Percentiles rank a stretch among this genome's conserved stretches.
Evolutionary conservation across 495 filamentous ascomycete genomes (phyloP).

Genomic region (Penicillium samsonianum): DNA sequence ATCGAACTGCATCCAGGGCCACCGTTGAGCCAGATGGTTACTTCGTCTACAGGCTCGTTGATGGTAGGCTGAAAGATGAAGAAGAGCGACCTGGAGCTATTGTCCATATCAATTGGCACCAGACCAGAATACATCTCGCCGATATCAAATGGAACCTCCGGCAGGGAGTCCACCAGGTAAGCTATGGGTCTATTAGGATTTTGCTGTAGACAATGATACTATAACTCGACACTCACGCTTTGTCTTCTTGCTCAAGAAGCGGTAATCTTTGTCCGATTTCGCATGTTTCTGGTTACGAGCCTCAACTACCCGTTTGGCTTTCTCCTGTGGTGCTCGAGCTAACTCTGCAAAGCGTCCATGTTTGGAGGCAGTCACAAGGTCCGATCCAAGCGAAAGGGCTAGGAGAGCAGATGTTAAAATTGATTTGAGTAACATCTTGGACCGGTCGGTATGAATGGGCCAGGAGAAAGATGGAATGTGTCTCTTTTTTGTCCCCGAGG

Average conservation of each 20-base stretch:
- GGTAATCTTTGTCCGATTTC: slow-evolving; percentile 30
- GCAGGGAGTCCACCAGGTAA: slow-evolving; percentile 67
- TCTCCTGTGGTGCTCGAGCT: slow-evolving; percentile 78
- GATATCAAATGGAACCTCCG: slow-evolving; percentile 24
- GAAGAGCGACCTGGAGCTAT: slow-evolving; percentile 51
- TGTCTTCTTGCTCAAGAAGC: slow-evolving; percentile 41
- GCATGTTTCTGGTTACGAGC: slow-evolving; percentile 28
- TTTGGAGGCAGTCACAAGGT: slow-evolving; percentile 26
- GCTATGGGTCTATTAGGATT: slow-evolving; percentile 34
- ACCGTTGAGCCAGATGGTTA: slow-evolving; percentile 74
- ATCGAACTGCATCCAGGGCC: slow-evolving; percentile 69
- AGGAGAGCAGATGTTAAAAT: slow-evolving; percentile 33
- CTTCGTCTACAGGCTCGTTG: slow-evolving; percentile 58
- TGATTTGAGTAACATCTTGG: slow-evolving; percentile 35
- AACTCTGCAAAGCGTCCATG: slow-evolving; percentile 51
- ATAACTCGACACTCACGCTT: slow-evolving; percentile 28
- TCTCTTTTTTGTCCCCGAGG: not conserved
- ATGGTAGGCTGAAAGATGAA: slow-evolving; percentile 54
- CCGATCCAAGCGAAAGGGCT: slow-evolving; percentile 30
- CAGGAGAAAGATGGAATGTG: not conserved
- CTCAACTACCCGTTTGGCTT: slow-evolving; percentile 75
- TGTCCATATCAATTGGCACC: slow-evolving; percentile 64
- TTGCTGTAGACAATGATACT: not conserved
- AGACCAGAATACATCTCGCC: slow-evolving; percentile 60
- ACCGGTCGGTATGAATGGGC: not conserved